These are phyloP conservation scores for Chlamydomonas schloesseri DNA, from an alignment of 139 green algal genomes.

Conservation along the genomic window DNA sequence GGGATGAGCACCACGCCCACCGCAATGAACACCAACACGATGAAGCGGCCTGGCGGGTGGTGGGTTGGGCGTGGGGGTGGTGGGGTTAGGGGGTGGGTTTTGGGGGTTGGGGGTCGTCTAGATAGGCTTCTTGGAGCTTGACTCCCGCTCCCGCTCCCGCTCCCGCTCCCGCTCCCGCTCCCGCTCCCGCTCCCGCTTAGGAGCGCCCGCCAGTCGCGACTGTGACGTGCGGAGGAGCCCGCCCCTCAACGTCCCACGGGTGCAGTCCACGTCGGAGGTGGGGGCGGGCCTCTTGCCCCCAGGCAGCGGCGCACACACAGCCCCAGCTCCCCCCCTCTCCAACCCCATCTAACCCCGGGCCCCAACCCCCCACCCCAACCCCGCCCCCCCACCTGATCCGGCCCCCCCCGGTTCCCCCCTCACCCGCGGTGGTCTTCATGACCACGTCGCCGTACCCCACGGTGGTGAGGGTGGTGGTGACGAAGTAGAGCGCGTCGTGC, in stretches of 20 bases:
- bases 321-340: background rate
- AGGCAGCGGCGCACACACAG: too few relatives aligned
- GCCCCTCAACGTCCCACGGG: too few relatives aligned
- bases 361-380: background rate
- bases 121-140: too few relatives aligned
- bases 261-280: too few relatives aligned
- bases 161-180: too few relatives aligned
- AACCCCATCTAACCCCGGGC: background rate
- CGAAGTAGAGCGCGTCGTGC: conserved; percentile 87
- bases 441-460: conserved; percentile 85
- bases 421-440: conserved; percentile 56
- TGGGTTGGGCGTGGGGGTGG: background rate
- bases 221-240: too few relatives aligned
- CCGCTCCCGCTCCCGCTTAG: too few relatives aligned
- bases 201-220: too few relatives aligned
- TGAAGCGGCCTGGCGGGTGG: conserved; percentile 62
- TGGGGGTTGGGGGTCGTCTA: too few relatives aligned
- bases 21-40: conserved; percentile 81
- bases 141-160: too few relatives aligned
- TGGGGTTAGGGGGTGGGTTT: background rate
- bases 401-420: background rate
- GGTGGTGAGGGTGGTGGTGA: conserved; percentile 80
- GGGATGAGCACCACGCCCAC: conserved; percentile 87
- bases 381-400: background rate
- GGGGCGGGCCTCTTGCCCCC: too few relatives aligned